Conservation (phyloP, 805 yeast species). For the Saccharomycopsis malanga region DNA sequence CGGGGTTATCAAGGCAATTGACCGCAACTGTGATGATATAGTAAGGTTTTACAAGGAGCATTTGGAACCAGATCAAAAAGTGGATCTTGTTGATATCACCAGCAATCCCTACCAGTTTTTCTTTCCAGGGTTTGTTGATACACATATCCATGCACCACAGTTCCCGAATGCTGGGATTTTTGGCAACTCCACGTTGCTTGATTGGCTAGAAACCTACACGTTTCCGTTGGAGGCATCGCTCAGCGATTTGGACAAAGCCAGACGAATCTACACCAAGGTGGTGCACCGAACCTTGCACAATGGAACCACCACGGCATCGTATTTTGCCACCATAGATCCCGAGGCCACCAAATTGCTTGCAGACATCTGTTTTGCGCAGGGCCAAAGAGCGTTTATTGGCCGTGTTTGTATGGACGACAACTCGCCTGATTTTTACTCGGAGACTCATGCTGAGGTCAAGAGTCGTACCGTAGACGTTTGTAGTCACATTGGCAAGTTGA, state of each 20-base stretch:
- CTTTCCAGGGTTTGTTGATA: conserved; percentile 78
- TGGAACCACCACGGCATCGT: conserved; percentile 92
- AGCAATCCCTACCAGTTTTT: conserved; percentile 45
- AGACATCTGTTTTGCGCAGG: conserved; percentile 52
- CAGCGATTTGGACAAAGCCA: conserved; percentile 46
- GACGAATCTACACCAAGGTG: conserved; percentile 55
- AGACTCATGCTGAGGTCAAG: conserved; percentile 48
- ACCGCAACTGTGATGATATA: conserved; percentile 20
- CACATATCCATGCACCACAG: conserved; percentile 82
- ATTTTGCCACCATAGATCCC: conserved; percentile 83
- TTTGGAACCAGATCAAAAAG: conserved; percentile 22
- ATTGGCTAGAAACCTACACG: conserved; percentile 84
- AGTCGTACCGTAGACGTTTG: conserved; percentile 50
- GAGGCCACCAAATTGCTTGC: conserved; percentile 73
- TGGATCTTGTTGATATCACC: conserved; percentile 31
- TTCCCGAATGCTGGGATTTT: conserved; percentile 79
- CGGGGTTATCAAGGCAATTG: conserved; percentile 46
- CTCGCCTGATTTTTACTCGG: conserved; percentile 65
- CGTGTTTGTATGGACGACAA: conserved; percentile 90
- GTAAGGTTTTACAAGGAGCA: neutral
- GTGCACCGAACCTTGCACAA: conserved; percentile 60
- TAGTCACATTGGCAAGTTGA: conserved; percentile 39
- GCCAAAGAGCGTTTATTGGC: conserved; percentile 89
- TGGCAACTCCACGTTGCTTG: conserved; percentile 75
- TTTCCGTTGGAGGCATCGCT: conserved; percentile 81